A percentile compares a stretch with the other conserved stretches of the same genome.
These are phyloP conservation scores for Fusarium decemcellulare DNA, from an alignment of 2,329 filamentous ascomycete species.

Conservation along the genomic window DNA sequence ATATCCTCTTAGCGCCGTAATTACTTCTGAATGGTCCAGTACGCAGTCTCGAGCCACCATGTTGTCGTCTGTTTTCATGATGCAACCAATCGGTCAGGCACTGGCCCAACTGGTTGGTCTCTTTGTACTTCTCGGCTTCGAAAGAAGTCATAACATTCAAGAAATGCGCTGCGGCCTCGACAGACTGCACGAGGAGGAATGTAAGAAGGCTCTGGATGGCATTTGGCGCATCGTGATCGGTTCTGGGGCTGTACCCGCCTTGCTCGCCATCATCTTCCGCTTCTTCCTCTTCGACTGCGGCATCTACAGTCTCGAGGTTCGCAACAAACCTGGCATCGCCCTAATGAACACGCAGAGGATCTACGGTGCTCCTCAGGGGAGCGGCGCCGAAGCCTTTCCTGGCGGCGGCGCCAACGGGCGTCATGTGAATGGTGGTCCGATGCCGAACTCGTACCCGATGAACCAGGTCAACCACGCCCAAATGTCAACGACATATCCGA, in stretches of 20 bases:
- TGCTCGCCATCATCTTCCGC: constrained; percentile 75
- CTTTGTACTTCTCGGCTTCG: constrained; percentile 63
- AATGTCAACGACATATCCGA: constrained; percentile 40
- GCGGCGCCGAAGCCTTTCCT: constrained; percentile 36
- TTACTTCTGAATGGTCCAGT: constrained; percentile 75
- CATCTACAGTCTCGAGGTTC: constrained; percentile 75
- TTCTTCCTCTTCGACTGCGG: constrained; percentile 78
- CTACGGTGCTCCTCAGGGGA: constrained; percentile 60
- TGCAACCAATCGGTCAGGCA: constrained; percentile 78
- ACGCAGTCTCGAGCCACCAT: constrained; percentile 77
- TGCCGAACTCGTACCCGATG: constrained; percentile 38
- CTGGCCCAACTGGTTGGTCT: constrained; percentile 74
- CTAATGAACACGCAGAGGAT: constrained; percentile 72
- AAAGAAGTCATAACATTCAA: constrained; percentile 57
- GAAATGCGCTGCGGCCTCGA: constrained; percentile 65
- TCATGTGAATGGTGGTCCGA: constrained; percentile 32
- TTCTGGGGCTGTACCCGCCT: constrained; percentile 73
- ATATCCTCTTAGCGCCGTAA: constrained; percentile 77
- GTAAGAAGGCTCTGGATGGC: constrained; percentile 65
- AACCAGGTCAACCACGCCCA: constrained; percentile 35
- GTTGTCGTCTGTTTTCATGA: constrained; percentile 77
- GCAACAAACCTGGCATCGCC: constrained; percentile 71
- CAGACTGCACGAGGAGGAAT: constrained; percentile 59
- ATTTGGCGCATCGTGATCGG: constrained; percentile 79
- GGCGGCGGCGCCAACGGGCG: constrained; percentile 16